Conservation (phyloP, 2,329 filamentous ascomycete genomes). For the Scedosporium dehoogii region DNA sequence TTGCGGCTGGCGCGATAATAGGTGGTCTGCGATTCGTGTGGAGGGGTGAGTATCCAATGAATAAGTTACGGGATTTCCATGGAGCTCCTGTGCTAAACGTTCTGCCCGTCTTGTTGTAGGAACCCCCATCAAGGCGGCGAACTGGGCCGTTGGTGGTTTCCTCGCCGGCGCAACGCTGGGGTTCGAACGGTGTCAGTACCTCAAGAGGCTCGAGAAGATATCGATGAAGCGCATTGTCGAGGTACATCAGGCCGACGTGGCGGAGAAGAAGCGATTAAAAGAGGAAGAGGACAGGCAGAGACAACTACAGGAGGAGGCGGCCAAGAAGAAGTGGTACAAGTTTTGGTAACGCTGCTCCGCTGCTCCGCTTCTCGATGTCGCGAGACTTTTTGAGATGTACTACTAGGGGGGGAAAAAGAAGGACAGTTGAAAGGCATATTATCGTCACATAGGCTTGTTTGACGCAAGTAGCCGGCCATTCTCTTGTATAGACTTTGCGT, state of each 20-base stretch:
- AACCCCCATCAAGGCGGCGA: conserved; percentile 57
- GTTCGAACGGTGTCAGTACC: conserved; percentile 78
- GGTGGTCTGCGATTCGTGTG: conserved; percentile 67
- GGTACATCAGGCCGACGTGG: conserved; percentile 42
- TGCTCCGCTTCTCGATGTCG: neutral
- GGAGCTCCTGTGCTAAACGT: neutral
- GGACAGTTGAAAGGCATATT: neutral
- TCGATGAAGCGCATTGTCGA: conserved; percentile 82
- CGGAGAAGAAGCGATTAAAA: conserved; percentile 30
- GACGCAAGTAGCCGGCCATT: neutral
- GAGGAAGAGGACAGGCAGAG: conserved; percentile 27
- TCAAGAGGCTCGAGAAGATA: conserved; percentile 62
- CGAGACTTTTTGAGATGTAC: neutral
- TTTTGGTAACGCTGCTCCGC: conserved; percentile 33
- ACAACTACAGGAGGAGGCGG: conserved; percentile 21
- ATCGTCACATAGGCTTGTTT: neutral
- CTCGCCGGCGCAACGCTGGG: conserved; percentile 57
- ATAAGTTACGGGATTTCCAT: neutral
- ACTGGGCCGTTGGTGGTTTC: conserved; percentile 79
- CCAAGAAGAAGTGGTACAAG: conserved; percentile 42
- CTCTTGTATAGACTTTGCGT: neutral
- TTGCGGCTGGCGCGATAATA: conserved; percentile 65
- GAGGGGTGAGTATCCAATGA: conserved; percentile 46
- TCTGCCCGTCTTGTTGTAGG: neutral
- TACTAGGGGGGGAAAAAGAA: neutral